A percentile compares a stretch with the other conserved stretches of the same genome.
Conservation (phyloP, 2,329 filamentous ascomycete species). For the Apiospora koreana region DNA sequence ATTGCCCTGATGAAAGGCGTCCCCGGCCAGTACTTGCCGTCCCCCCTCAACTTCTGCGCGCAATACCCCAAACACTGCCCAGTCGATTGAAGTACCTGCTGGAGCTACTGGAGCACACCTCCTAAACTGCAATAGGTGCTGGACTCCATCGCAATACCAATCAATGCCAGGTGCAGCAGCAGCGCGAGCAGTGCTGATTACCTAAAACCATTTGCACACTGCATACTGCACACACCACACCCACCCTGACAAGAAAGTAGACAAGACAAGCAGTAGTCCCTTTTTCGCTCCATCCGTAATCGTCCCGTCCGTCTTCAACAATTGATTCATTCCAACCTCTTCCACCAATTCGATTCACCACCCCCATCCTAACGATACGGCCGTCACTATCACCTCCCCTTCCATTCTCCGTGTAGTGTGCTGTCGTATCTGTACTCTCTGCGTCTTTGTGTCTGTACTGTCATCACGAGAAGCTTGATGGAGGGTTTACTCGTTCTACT, state of each 20-base stretch:
- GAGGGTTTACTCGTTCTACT: constrained; percentile 6
- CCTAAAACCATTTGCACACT: neutral
- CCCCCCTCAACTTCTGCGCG: neutral
- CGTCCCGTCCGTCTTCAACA: constrained; percentile 8
- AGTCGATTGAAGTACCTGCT: neutral
- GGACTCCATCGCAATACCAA: neutral
- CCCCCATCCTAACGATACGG: constrained; percentile 4
- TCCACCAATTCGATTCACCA: constrained; percentile 9
- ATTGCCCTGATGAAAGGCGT: neutral
- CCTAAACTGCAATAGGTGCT: neutral
- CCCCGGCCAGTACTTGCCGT: neutral
- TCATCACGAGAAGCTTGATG: constrained; percentile 1
- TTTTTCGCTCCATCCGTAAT: constrained; percentile 8
- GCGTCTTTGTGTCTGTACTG: neutral
- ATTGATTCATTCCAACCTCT: constrained; percentile 9
- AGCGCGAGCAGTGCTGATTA: neutral
- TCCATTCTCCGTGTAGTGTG: neutral
- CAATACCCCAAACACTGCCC: constrained; percentile 1
- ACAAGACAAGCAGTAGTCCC: neutral
- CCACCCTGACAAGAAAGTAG: neutral
- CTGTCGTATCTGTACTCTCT: neutral
- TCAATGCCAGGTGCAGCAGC: neutral
- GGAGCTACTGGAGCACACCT: neutral
- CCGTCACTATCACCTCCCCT: constrained; percentile 2
- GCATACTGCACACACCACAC: neutral